Percentiles rank a stretch among this genome's conserved stretches.
Evolutionary conservation across 2,329 filamentous ascomycete genomes (phyloP).

Genomic region (Raffaelea deltoideospora): DNA sequence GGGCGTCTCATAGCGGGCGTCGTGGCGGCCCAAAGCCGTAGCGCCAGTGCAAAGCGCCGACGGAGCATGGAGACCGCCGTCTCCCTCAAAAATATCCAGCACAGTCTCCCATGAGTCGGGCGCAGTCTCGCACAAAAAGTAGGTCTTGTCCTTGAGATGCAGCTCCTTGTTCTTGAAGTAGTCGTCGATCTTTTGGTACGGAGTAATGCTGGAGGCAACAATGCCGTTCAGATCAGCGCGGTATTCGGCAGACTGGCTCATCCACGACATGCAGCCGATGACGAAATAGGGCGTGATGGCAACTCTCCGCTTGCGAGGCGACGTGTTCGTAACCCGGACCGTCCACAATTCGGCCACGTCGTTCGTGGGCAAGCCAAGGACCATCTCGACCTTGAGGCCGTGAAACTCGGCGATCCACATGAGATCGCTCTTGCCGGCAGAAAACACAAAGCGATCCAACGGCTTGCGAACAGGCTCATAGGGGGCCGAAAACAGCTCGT

Average conservation of each 20-base stretch:
- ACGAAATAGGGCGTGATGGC: constrained; percentile 42
- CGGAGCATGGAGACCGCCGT: constrained; percentile 37
- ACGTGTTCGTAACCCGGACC: constrained; percentile 34
- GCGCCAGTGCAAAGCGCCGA: constrained; percentile 20
- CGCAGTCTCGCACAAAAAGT: constrained; percentile 35
- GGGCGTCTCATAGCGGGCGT: constrained; percentile 40
- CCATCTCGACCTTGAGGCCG: constrained; percentile 36
- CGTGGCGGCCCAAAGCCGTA: constrained; percentile 23
- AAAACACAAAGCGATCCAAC: constrained; percentile 34
- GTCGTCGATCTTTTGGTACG: constrained; percentile 40
- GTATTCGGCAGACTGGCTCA: constrained; percentile 43
- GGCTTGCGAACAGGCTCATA: constrained; percentile 36
- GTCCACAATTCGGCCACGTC: constrained; percentile 42
- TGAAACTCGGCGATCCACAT: constrained; percentile 36
- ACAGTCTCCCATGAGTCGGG: constrained; percentile 37
- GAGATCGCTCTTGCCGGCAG: constrained; percentile 38
- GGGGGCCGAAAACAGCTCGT: constrained; percentile 36
- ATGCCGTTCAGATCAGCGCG: constrained; percentile 30
- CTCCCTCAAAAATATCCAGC: constrained; percentile 37
- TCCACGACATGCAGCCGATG: constrained; percentile 47
- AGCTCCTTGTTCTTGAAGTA: constrained; percentile 41
- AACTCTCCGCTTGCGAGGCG: constrained; percentile 26
- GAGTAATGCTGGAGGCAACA: constrained; percentile 36
- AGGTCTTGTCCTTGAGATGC: constrained; percentile 41
- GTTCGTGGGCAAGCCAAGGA: constrained; percentile 31